Evolutionary conservation across 805 yeast species (phyloP).

Genomic region (Henningerozyma blattae): DNA sequence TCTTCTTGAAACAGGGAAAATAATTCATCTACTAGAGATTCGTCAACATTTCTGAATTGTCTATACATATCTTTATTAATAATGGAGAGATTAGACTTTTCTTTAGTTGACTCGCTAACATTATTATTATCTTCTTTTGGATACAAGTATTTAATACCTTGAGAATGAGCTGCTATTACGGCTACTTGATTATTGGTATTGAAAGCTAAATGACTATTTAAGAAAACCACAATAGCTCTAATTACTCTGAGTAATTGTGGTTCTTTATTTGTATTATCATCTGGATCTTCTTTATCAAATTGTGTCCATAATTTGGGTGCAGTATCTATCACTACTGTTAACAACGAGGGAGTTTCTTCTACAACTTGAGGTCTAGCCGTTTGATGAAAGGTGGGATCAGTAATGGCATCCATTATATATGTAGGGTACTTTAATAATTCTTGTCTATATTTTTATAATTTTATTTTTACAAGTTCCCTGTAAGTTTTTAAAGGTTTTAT

Average conservation of each 20-base stretch:
- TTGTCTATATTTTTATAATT: conserved; percentile 7
- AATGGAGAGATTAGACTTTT: conserved; percentile 18
- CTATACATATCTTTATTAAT: conserved; percentile 63
- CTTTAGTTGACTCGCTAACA: background rate
- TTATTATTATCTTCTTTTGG: conserved; percentile 31
- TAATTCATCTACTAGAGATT: conserved; percentile 50
- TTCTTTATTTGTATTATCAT: background rate
- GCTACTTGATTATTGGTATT: conserved; percentile 79
- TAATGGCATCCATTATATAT: conserved; percentile 26
- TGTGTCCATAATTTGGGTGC: conserved; percentile 44
- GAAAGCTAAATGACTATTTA: conserved; percentile 80
- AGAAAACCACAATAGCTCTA: conserved; percentile 56
- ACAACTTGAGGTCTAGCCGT: conserved; percentile 13
- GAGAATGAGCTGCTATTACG: conserved; percentile 62
- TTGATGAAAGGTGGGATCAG: conserved; percentile 23
- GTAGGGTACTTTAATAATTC: background rate
- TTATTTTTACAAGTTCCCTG: conserved; percentile 5
- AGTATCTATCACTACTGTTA: conserved; percentile 68
- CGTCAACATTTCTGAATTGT: conserved; percentile 73
- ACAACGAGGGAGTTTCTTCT: conserved; percentile 66
- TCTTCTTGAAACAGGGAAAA: conserved; percentile 32
- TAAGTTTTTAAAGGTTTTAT: too few species aligned
- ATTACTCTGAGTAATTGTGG: conserved; percentile 26
- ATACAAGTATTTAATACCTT: conserved; percentile 56
- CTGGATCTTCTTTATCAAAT: conserved; percentile 13